Percentiles rank a stretch among this genome's conserved stretches.
phyloP scores from a whole-genome alignment of 192 early-diverging fungal species.

The Rhizophagus prolifer region DNA sequence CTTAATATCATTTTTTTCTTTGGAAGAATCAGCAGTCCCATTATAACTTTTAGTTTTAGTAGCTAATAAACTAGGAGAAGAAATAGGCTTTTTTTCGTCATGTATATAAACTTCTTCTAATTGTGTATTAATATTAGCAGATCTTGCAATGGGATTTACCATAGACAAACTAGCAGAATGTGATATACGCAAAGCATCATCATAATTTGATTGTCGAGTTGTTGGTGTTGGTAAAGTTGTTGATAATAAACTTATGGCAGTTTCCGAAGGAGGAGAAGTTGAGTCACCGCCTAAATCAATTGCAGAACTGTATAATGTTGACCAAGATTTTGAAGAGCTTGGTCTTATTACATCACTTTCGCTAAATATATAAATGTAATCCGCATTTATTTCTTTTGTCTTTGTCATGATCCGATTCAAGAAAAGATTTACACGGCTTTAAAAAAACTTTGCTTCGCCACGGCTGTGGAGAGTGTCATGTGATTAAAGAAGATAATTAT shows the following conservation, averaged over 20 bases:
- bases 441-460: no score
- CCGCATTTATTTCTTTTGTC: background rate
- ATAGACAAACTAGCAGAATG: background rate
- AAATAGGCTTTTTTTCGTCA: background rate
- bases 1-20: background rate
- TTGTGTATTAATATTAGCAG: background rate
- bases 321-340: background rate
- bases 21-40: background rate
- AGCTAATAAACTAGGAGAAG: background rate
- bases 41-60: background rate
- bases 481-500: no score
- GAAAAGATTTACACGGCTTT: no score
- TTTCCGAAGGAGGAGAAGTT: background rate
- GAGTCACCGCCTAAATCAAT: background rate
- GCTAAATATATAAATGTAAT: background rate
- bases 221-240: background rate
- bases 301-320: background rate
- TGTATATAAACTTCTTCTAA: background rate
- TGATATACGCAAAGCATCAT: background rate
- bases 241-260: background rate
- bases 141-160: background rate
- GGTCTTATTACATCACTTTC: background rate
- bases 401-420: background rate
- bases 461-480: no score
- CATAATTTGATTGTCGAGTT: background rate